Evolutionary conservation across 768 basidiomycete genomes (phyloP), one percentile per base, ranked within the genome.

Genomic region (Porpolomopsis calyptriformis): DNA sequence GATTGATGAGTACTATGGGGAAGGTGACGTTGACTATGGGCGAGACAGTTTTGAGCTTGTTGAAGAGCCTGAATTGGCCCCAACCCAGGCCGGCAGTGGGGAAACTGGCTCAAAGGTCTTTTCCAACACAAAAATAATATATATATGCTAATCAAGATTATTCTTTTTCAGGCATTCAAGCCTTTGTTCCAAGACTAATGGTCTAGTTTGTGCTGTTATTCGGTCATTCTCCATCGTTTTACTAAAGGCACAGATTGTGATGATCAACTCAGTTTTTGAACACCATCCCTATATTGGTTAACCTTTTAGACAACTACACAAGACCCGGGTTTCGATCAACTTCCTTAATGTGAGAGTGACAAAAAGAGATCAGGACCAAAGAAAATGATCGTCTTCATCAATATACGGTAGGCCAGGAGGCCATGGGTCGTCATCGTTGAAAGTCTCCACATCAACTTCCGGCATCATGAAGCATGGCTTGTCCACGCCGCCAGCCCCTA

Each of bases 181-280:
- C 72, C 75, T 12, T 56, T 77, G 14, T 77, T 77, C 50, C 69
- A 74, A 46, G 74, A 77, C 57, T 77, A 55, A 48, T 34, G 41
- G 34, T 37, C n/a, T 12, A 20, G 4, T n/a, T 19, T 29, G 35
- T 25, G 19, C 22, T 12, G 27, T n/a, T 34, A 14, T 14, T 18
- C 12, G 12, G 33, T 34, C 33, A 11, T 34, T 34, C 33, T 14
- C 12, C 33, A 18, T 34, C 33, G 10, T 3, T 4, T 14, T 14
- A 18, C 33, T 4, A 34, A 18, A 34, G 18, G 18, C 33, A 12
- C 33, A 34, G 18, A 14, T 11, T 12, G 33, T 34, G 10, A 18
- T 18, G 33, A 34, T 12, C 33, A 34, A 34, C 12, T 14, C 33
- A 34, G 29, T 7, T 14, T 34, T 18, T 18, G 16, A 7, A n/a